phyloP scores from a whole-genome alignment of 2,329 filamentous ascomycete genomes.

The Phialophora chinensis region DNA sequence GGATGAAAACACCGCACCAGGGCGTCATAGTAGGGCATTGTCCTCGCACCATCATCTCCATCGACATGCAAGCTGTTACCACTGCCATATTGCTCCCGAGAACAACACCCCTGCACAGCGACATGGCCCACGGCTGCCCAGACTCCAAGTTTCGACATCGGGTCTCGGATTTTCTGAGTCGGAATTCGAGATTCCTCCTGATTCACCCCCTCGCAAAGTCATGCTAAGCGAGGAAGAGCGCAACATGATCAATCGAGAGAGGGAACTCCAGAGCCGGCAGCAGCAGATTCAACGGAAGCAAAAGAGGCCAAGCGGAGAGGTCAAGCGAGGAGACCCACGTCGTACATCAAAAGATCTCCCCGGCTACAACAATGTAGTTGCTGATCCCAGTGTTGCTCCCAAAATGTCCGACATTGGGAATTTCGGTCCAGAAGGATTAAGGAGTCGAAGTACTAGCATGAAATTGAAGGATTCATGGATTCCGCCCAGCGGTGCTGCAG shows the following conservation, averaged over 20 bases:
- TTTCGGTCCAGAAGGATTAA: slow-evolving; percentile 12
- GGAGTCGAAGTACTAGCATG: background rate
- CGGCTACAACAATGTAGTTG: slow-evolving; percentile 30
- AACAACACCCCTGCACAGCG: slow-evolving; percentile 14
- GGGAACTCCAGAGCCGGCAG: slow-evolving; percentile 36
- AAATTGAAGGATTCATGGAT: background rate
- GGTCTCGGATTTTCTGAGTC: slow-evolving; percentile 41
- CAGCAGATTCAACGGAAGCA: slow-evolving; percentile 24
- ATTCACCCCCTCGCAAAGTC: slow-evolving; percentile 39
- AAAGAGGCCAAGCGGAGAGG: slow-evolving; percentile 24
- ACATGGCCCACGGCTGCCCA: slow-evolving; percentile 36
- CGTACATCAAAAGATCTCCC: slow-evolving; percentile 20
- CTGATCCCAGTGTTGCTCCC: slow-evolving; percentile 19
- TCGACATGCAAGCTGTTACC: slow-evolving; percentile 36
- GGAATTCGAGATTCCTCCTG: slow-evolving; percentile 38
- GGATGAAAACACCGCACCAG: slow-evolving; percentile 28
- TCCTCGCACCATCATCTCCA: slow-evolving; percentile 35
- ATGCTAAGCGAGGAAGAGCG: slow-evolving; percentile 40
- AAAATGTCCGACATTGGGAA: slow-evolving; percentile 26
- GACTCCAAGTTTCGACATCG: slow-evolving; percentile 41
- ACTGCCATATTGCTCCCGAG: slow-evolving; percentile 33
- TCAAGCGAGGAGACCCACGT: slow-evolving; percentile 11
- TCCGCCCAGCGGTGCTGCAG: background rate
- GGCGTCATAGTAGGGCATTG: slow-evolving; percentile 22
- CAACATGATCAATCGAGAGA: slow-evolving; percentile 39